Evolutionary conservation across 2,329 filamentous ascomycete species (phyloP).

Genomic region (Diaporthe sp.): DNA sequence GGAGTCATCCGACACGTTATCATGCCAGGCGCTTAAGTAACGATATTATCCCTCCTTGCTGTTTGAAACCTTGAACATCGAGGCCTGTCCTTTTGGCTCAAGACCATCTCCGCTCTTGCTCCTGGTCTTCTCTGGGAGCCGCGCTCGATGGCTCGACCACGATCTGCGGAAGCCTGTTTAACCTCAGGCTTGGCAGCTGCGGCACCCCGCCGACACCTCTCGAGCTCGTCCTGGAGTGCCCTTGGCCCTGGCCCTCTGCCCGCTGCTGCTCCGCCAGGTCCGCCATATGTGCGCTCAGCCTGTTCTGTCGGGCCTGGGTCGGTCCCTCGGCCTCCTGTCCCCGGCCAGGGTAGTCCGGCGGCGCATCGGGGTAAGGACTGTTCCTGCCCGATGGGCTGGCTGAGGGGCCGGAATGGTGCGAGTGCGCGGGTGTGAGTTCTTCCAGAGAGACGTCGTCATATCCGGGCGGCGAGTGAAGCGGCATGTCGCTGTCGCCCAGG

Average conservation of each 20-base stretch:
- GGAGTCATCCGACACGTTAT: slow-evolving; percentile 21
- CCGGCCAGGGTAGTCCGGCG: slow-evolving; percentile 63
- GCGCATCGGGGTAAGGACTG: slow-evolving; percentile 61
- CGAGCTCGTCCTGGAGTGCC: slow-evolving; percentile 40
- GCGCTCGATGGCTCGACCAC: slow-evolving; percentile 68
- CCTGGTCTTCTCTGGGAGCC: slow-evolving; percentile 44
- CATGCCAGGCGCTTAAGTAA: not conserved
- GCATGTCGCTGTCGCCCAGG: slow-evolving; percentile 60
- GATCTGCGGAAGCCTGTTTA: slow-evolving; percentile 66
- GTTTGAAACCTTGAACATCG: no score
- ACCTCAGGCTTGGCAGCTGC: slow-evolving; percentile 65
- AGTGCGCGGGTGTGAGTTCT: slow-evolving; percentile 51
- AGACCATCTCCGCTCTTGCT: slow-evolving; percentile 15
- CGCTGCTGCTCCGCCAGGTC: slow-evolving; percentile 43
- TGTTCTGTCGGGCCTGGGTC: slow-evolving; percentile 47
- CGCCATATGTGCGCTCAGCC: slow-evolving; percentile 50
- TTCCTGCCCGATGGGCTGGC: slow-evolving; percentile 49
- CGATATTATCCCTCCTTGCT: not conserved
- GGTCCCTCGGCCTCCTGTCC: slow-evolving; percentile 10
- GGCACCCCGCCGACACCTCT: slow-evolving; percentile 57
- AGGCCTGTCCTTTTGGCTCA: not conserved
- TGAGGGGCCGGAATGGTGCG: slow-evolving; percentile 36
- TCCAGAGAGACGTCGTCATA: slow-evolving; percentile 65
- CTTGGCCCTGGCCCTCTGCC: slow-evolving; percentile 25
- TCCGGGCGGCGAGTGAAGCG: slow-evolving; percentile 60